Evolutionary conservation across 352 stramenopile species (phyloP), one percentile per base, ranked within the genome.

Genomic region (Phytophthora syringae): DNA sequence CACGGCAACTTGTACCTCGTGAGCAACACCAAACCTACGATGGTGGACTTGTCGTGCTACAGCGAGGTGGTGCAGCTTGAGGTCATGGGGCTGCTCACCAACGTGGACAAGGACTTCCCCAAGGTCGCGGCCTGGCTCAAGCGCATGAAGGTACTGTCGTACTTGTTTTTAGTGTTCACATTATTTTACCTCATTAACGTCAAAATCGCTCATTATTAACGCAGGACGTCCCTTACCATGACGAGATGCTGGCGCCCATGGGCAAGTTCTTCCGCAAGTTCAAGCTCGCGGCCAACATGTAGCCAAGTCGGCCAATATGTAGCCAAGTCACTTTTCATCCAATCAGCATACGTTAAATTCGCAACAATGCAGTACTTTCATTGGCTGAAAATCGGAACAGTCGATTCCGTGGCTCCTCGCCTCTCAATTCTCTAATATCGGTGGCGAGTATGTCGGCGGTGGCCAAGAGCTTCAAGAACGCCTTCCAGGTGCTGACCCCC

Each of bases 11-110:
- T 74, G 21, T 90, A 85, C 64, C 51, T 92, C 39, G 77, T 87
- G 70, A 89, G 77, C 54, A 70, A 58, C 52, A 75, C 66, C 25
- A 70, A 88, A 27, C 83, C 83, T 12, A 88, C 83, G 11, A 30
- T 92, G 3, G 83, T 75, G 20, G 83, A 92, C 58, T 58, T 92
- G n/a, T 90, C 80, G 49, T 92, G 83, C 69, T 92, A 92, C 76
- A 90, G 87, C 56, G 83, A 92, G 64, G 72, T 92, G 15, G 71
- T 88, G 34, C 83, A 92, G 67, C 76, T 92, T 4, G 79, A 92
- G 51, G 79, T 90, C 52, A 87, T 90, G 80, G 80, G 76, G 0
- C 44, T 87, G 37, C 72, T 91, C 21, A 62, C 55, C 22, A 45
- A 82, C 51, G 52, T 83, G 18, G 64, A 80, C n/a, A 62, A 53